Conservation (phyloP, 768 basidiomycete species). For the Kockovaella imperatae region DNA sequence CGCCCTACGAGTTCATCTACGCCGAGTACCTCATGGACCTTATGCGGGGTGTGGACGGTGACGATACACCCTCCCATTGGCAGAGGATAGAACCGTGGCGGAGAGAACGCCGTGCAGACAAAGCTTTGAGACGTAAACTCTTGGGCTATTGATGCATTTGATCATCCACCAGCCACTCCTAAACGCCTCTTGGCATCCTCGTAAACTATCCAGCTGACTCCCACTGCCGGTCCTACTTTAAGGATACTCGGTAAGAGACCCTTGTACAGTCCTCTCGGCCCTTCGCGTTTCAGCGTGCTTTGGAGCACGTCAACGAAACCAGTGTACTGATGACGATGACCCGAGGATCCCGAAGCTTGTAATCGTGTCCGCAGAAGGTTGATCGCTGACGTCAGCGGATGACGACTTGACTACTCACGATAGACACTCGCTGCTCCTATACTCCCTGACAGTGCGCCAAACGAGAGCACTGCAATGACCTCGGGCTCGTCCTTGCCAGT, state of each 20-base stretch:
- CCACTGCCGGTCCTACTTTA: constrained; percentile 94
- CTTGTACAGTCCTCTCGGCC: constrained; percentile 87
- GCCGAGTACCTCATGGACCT: constrained; percentile 35
- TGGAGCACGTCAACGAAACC: constrained; percentile 77
- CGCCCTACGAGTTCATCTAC: constrained; percentile 39
- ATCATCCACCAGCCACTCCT: constrained; percentile 12
- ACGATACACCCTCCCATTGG: constrained; percentile 18
- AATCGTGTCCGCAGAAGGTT: constrained; percentile 80
- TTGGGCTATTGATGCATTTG: constrained; percentile 28
- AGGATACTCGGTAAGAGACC: constrained; percentile 86
- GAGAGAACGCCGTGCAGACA: constrained; percentile 27
- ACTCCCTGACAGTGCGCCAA: constrained; percentile 86
- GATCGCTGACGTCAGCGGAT: constrained; percentile 19
- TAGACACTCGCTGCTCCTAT: constrained; percentile 87
- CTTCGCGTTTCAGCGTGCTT: constrained; percentile 74
- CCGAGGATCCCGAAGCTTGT: constrained; percentile 91
- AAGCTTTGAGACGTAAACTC: constrained; percentile 23
- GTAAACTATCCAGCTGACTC: constrained; percentile 84
- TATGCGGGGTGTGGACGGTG: constrained; percentile 24
- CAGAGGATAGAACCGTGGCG: constrained; percentile 32
- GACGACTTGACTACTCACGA: constrained; percentile 45
- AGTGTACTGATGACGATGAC: constrained; percentile 82
- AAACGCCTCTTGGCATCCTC: constrained; percentile 34
- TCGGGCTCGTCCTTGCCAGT: constrained; percentile 84
- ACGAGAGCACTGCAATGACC: constrained; percentile 74